Evolutionary conservation across 495 filamentous ascomycete genomes (phyloP).

Genomic region (Aspergillus conjunctus): DNA sequence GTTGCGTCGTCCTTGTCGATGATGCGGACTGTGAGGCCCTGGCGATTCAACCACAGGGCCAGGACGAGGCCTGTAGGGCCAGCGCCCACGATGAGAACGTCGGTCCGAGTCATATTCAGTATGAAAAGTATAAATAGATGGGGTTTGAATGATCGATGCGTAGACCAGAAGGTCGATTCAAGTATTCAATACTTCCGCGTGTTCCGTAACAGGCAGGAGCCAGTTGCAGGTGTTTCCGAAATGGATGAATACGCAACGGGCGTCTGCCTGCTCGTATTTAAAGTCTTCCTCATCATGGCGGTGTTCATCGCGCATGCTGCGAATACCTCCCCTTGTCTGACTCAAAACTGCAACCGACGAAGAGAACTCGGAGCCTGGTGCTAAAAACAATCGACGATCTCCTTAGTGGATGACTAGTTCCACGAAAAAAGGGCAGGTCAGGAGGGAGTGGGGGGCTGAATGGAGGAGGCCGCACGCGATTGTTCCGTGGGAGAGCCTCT

Average conservation of each 20-base stretch:
- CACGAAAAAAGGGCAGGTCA: too few relatives aligned
- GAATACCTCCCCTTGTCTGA: background rate
- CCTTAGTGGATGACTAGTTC: background rate
- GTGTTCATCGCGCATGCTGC: background rate
- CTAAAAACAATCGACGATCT: background rate
- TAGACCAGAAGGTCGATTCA: background rate
- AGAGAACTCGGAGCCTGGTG: background rate
- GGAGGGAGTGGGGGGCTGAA: background rate
- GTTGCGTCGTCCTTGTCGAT: constrained; percentile 35
- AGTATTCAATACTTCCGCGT: background rate
- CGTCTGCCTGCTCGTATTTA: constrained; percentile 15
- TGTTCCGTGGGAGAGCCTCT: background rate
- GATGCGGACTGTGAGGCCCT: constrained; percentile 38
- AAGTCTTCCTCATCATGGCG: constrained; percentile 5
- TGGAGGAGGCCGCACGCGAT: background rate
- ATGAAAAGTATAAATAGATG: background rate
- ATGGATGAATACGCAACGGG: background rate
- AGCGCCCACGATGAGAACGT: constrained; percentile 46
- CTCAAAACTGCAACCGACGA: background rate
- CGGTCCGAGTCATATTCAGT: constrained; percentile 24
- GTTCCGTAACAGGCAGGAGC: background rate
- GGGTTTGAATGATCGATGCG: background rate
- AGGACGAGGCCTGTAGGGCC: constrained; percentile 46
- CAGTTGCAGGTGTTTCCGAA: background rate
- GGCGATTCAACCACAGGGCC: constrained; percentile 41